Conservation (phyloP, 345 rosid species). For the Cardiospermum halicacabum region DNA sequence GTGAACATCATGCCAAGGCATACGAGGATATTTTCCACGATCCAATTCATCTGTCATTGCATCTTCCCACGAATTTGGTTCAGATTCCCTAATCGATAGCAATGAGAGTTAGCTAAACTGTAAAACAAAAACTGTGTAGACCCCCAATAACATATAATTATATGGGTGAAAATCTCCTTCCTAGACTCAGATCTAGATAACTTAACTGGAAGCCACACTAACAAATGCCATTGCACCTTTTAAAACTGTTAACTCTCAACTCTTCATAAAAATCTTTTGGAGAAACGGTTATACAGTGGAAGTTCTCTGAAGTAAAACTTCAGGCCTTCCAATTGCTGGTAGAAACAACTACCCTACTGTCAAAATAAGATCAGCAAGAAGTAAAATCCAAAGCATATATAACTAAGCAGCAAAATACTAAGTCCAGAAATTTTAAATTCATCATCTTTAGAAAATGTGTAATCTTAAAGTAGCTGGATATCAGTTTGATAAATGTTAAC, state of each 20-base stretch:
- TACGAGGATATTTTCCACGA: conserved; percentile 84
- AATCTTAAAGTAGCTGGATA: background rate
- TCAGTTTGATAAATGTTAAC: background rate
- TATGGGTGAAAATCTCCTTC: background rate
- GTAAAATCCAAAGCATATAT: background rate
- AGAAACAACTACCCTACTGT: conserved; percentile 5
- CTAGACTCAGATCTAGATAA: background rate
- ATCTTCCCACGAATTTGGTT: conserved; percentile 99
- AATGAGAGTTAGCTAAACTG: conserved; percentile 9
- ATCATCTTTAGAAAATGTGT: background rate
- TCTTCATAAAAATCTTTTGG: background rate
- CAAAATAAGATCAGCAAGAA: background rate
- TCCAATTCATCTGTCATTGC: conserved; percentile 89
- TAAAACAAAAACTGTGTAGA: background rate
- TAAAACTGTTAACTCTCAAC: background rate
- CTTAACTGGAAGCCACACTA: background rate
- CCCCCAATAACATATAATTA: conserved; percentile 5
- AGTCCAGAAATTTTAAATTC: background rate
- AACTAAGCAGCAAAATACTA: background rate
- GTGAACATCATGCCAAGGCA: conserved; percentile 99
- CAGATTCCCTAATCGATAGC: conserved; percentile 73
- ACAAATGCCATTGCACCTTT: background rate
- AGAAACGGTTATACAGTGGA: background rate
- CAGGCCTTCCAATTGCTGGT: background rate
- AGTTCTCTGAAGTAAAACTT: background rate